Percentiles rank a stretch among this genome's conserved stretches.
Evolutionary conservation across 1,139 yeast species (phyloP).

Genomic region (Hemisphaericaspora xylofermentans): DNA sequence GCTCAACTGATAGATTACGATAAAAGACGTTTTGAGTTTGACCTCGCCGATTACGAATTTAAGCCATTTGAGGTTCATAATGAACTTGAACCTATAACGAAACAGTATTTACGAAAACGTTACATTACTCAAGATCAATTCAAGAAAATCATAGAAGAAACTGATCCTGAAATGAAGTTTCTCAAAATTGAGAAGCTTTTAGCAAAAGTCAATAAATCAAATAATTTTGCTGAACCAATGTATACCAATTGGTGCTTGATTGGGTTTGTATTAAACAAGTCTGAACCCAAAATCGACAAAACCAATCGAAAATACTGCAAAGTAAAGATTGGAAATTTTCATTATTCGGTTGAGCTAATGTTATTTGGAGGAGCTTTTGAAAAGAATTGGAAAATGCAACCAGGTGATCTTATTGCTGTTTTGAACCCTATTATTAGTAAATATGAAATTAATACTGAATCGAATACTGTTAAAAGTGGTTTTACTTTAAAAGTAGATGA

Average conservation of each 20-base stretch:
- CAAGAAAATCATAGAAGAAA: constrained; percentile 8
- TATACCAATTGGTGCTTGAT: constrained; percentile 74
- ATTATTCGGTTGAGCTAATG: constrained; percentile 53
- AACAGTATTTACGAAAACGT: constrained; percentile 30
- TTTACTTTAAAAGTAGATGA: constrained; percentile 63
- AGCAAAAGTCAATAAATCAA: constrained; percentile 68
- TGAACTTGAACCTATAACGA: constrained; percentile 22
- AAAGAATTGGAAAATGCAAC: constrained; percentile 66
- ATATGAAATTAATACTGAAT: constrained; percentile 9
- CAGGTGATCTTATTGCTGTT: constrained; percentile 74
- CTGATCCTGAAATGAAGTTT: constrained; percentile 43
- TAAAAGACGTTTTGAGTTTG: constrained; percentile 24
- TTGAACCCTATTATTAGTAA: constrained; percentile 66
- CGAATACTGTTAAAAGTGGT: constrained; percentile 28
- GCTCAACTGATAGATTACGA: constrained; percentile 18
- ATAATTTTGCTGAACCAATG: constrained; percentile 58
- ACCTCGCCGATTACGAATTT: constrained; percentile 10
- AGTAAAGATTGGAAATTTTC: constrained; percentile 67
- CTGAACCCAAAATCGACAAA: constrained; percentile 42
- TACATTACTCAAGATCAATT: constrained; percentile 42
- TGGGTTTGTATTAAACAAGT: constrained; percentile 64
- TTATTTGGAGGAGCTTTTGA: constrained; percentile 69
- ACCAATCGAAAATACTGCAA: constrained; percentile 53
- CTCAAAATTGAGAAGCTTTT: constrained; percentile 56
- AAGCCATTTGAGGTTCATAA: constrained; percentile 15